A percentile compares a stretch with the other conserved stretches of the same genome.
Conservation (phyloP, 2,329 filamentous ascomycete species). For the Diplodia mutila region DNA sequence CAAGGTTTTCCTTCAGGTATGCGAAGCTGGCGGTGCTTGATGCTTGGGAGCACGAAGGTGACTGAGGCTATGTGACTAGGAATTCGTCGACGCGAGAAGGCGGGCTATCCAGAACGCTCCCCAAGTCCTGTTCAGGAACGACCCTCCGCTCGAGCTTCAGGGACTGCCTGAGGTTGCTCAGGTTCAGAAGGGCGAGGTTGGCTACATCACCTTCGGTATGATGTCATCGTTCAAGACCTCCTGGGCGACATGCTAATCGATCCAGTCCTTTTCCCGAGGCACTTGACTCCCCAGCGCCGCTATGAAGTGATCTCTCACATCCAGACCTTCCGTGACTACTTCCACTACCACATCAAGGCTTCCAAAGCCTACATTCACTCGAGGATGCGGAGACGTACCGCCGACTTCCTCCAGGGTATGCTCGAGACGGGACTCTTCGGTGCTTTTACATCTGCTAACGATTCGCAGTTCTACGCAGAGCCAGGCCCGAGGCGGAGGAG, state of each 20-base stretch:
- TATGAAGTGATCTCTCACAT: constrained; percentile 98
- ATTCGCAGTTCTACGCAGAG: constrained; percentile 82
- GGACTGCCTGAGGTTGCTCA: constrained; percentile 77
- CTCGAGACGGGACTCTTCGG: background rate
- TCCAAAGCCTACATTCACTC: constrained; percentile 99
- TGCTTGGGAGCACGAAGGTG: background rate
- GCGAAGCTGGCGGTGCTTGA: background rate
- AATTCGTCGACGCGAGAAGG: constrained; percentile 95
- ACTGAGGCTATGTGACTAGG: constrained; percentile 47
- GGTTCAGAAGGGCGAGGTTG: constrained; percentile 80
- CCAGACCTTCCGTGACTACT: constrained; percentile 99
- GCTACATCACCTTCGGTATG: constrained; percentile 96
- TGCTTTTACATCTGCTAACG: constrained; percentile 40
- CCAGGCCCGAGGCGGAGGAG: constrained; percentile 92
- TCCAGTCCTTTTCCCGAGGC: constrained; percentile 89
- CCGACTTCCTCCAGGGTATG: constrained; percentile 95
- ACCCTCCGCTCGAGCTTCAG: constrained; percentile 89
- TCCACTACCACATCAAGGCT: constrained; percentile 99
- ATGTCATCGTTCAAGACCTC: constrained; percentile 28
- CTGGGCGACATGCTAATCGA: constrained; percentile 29
- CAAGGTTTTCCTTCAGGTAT: constrained; percentile 88
- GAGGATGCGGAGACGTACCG: constrained; percentile 94
- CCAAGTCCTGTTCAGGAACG: constrained; percentile 94
- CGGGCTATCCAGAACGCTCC: constrained; percentile 97
- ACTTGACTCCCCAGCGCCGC: constrained; percentile 87